A percentile compares a stretch with the other conserved stretches of the same genome.
phyloP scores from a whole-genome alignment of 2,329 filamentous ascomycete species.

The Fonsecaea pedrosoi region DNA sequence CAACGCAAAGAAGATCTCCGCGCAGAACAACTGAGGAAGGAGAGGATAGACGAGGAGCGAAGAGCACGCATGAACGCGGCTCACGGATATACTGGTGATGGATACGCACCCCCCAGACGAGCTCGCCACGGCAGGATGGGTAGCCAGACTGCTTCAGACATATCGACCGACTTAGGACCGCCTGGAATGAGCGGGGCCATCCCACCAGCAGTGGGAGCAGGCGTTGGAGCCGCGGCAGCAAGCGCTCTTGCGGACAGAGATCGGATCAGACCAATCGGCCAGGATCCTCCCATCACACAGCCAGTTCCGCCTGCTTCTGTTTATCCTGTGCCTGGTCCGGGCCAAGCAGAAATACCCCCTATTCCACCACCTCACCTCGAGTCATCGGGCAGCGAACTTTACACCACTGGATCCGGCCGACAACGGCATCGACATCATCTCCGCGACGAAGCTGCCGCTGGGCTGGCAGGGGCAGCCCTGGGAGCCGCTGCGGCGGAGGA shows the following conservation, averaged over 20 bases:
- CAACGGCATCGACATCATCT: constrained; percentile 42
- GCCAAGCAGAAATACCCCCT: constrained; percentile 46
- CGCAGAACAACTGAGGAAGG: constrained; percentile 61
- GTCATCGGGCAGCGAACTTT: constrained; percentile 46
- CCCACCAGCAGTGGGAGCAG: constrained; percentile 30
- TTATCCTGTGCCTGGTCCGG: constrained; percentile 32
- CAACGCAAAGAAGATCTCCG: constrained; percentile 65
- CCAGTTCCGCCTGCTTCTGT: constrained; percentile 39
- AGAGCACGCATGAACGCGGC: constrained; percentile 61
- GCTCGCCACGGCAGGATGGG: constrained; percentile 34
- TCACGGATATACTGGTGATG: constrained; percentile 74
- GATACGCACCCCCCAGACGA: constrained; percentile 51
- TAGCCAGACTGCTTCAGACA: constrained; percentile 39
- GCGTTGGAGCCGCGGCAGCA: constrained; percentile 35
- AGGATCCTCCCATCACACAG: constrained; percentile 44
- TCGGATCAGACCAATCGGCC: constrained; percentile 41
- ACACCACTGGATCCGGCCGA: constrained; percentile 41
- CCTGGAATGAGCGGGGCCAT: constrained; percentile 33
- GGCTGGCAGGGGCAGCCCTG: constrained; percentile 43
- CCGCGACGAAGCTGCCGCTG: constrained; percentile 42
- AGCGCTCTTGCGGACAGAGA: constrained; percentile 39
- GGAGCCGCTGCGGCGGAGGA: constrained; percentile 44
- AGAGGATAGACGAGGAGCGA: constrained; percentile 60
- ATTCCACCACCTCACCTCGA: constrained; percentile 51
- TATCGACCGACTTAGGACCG: constrained; percentile 34